Base-by-base conservation (phyloP, 2,329 filamentous ascomycete species). In the Paecilomyces sp. region DNA sequence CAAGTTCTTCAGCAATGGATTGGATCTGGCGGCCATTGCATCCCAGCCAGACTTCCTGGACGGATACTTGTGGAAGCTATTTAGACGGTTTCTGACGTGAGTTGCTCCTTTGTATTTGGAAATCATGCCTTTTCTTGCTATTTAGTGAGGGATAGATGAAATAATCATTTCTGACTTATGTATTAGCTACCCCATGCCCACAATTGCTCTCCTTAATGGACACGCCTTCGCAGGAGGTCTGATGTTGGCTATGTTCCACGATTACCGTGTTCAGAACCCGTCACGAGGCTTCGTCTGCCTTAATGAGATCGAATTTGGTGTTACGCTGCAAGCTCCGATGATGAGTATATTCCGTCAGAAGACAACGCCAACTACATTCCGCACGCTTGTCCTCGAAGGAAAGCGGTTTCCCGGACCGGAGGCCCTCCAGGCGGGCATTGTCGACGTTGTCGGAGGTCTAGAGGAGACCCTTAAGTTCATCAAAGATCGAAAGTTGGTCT, bases 1-100 rank as follows among this genome's bases (percentile, higher is more conserved):
- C 57, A 94, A 94, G 70, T 93, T 93, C 80, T 94, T 89, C 78
- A 88, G 83, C 72, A 93, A 93, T 75, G 90, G 90, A 0, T 82
- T 94, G n/a, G 89, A 94, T 72, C 82, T 92, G 13, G 80, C 85
- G 47, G 83, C 89, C 70, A 88, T 86, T n/a, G 68, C 80, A 34
- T 73, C 76, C 31, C 84, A 83, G 0, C 80, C 84, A 1, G 80
- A 80, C 2, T 93, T 89, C 78, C 85, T 85, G 67, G 76, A 83
- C 1, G 72, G 80, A 12, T 79, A 80, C 56, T 75, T 92, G 11
- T 92, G 86, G 75, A 78, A 78, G 13, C 72, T 92, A 1, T 92
- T 87, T 78, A 77, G 79, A 50, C 80, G 88, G 5, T 75, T 92
- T 31, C 69, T 89, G 61, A 87, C 85, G 73, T 83, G 72, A 57